phyloP scores from a whole-genome alignment of 768 basidiomycete species.

The Clathrus columnatus region DNA sequence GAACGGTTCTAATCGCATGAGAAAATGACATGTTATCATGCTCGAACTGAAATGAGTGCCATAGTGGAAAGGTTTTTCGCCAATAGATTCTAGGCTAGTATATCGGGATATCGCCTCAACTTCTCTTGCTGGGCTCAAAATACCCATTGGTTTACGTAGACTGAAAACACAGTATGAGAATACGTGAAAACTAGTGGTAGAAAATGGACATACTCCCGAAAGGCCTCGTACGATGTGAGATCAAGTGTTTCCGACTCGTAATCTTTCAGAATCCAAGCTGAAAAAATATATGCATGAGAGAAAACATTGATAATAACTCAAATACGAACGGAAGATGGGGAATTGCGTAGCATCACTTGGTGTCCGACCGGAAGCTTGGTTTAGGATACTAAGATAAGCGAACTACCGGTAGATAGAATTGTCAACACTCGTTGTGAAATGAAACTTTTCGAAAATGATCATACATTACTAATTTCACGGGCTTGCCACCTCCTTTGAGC shows the following conservation, averaged over 20 bases:
- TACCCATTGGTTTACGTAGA: constrained; percentile 85
- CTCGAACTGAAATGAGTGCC: constrained; percentile 95
- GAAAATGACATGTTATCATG: constrained; percentile 93
- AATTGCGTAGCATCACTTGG: constrained; percentile 94
- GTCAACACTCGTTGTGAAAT: not conserved
- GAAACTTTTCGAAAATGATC: constrained; percentile 16
- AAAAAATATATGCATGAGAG: constrained; percentile 6
- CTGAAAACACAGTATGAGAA: constrained; percentile 30
- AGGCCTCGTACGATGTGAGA: constrained; percentile 49
- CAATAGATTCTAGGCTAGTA: constrained; percentile 64
- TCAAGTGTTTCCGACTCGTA: constrained; percentile 68
- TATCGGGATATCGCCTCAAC: constrained; percentile 75
- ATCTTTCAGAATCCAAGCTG: constrained; percentile 86
- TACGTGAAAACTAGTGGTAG: not conserved
- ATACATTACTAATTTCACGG: constrained; percentile 84
- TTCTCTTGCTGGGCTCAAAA: constrained; percentile 61
- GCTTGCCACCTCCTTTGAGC: constrained; percentile 83
- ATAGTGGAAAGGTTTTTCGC: constrained; percentile 84
- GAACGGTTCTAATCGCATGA: constrained; percentile 84
- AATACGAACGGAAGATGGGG: constrained; percentile 70
- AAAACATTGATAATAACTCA: not conserved
- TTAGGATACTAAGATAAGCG: constrained; percentile 80
- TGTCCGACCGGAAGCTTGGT: constrained; percentile 87
- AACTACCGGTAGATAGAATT: constrained; percentile 41
- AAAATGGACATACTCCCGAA: constrained; percentile 56